Evolutionary conservation across 306 rosid species (phyloP), one percentile per base, ranked within the genome.

Genomic region (Begonia loranthoides): DNA sequence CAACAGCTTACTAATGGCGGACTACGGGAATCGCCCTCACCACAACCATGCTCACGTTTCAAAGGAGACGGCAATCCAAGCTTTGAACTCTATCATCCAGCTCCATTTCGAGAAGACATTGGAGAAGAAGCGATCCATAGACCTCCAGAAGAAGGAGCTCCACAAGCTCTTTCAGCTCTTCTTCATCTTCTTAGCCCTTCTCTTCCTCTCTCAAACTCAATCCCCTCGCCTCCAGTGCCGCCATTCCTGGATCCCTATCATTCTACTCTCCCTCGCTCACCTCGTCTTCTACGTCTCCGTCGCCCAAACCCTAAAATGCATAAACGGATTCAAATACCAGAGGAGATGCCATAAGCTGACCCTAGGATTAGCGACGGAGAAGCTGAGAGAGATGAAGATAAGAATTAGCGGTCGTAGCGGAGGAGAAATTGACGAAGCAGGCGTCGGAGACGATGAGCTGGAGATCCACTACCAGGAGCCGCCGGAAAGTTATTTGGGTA

Each of bases 91-190:
- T 14, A 79, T 85, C 40, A 72, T 89, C 65, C 95, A 85, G 53
- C 97, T 89, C 62, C 97, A 89, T 48, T 88, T 88, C 72, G 89
- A 88, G 89, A 84, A 88, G 63, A 81, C 93, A 59, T 84, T 88
- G 0, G 97, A 84, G 71, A 81, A 88, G 76, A 88, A 84, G 52
- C 73, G 82, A 0, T 63, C 97, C 61, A 85, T 89, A 11, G 97
- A 89, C 68, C 87, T 82, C 17, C 97, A 89, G 45, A 82, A 85
- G 82, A 85, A 85, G 51, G 73, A 82, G 55, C 95, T 89, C 3
- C 90, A 85, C 56, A 82, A 76, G 57, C 81, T 71, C 1, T 79
- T 84, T 73, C 94, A 73, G 55, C 49, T 77, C 19, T 80, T 89
- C 87, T 82, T 89, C 85, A 66, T 89, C 73, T 85, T 85, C 65